Conservation (phyloP, 2,329 filamentous ascomycete species). For the Gyromitra esculenta region DNA sequence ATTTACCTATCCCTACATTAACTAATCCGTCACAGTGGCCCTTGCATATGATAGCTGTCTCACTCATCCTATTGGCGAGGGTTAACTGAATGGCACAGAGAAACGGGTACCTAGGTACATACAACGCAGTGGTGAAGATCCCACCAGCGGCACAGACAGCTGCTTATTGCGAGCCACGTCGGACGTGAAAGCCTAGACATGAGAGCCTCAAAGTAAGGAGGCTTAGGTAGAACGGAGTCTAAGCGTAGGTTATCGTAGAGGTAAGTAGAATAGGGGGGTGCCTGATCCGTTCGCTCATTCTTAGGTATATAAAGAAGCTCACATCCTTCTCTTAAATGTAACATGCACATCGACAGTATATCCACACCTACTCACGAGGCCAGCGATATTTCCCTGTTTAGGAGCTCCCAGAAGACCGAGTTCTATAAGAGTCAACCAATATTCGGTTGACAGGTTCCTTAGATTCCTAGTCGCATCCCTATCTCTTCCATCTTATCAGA, state of each 20-base stretch:
- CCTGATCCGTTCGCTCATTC: background rate
- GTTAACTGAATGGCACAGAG: background rate
- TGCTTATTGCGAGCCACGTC: constrained; percentile 3
- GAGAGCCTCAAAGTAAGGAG: constrained; percentile 3
- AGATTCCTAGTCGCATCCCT: background rate
- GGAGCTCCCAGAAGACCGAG: background rate
- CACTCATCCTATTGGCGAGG: background rate
- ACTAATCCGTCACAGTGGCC: constrained; percentile 15
- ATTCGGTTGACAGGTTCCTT: background rate
- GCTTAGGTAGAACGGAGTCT: constrained; percentile 1
- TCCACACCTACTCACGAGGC: background rate
- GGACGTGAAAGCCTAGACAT: constrained; percentile 29
- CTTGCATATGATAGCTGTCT: constrained; percentile 1
- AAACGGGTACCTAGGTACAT: background rate
- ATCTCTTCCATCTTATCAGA: constrained; percentile 2
- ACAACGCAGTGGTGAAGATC: constrained; percentile 10
- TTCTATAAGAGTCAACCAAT: background rate
- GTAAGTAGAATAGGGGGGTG: background rate
- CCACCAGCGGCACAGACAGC: constrained; percentile 28
- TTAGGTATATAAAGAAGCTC: constrained; percentile 29
- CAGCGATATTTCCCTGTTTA: background rate
- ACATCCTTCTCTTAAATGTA: background rate
- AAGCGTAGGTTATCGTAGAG: constrained; percentile 2
- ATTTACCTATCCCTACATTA: constrained; percentile 7
- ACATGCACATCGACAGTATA: background rate